Conservation (phyloP, 2,329 filamentous ascomycete genomes). For the Pseudopithomyces chartarum region DNA sequence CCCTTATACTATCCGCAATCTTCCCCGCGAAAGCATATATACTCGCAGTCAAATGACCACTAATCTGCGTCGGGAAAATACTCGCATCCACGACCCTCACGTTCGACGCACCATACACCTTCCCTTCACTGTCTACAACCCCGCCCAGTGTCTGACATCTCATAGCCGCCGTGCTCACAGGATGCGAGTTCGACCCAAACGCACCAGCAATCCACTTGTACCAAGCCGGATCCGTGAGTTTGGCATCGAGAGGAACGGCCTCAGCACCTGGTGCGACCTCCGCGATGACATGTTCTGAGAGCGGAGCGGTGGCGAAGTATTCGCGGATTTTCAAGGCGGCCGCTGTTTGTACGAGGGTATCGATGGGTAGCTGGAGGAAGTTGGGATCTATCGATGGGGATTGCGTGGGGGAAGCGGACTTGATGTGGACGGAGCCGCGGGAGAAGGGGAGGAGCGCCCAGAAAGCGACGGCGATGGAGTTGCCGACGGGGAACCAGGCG, state of each 20-base stretch:
- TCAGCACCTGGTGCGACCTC: slow-evolving; percentile 29
- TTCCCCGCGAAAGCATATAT: slow-evolving; percentile 46
- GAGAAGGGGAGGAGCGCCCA: slow-evolving; percentile 47
- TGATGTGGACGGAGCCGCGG: slow-evolving; percentile 41
- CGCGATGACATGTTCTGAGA: slow-evolving; percentile 22
- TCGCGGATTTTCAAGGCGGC: slow-evolving; percentile 39
- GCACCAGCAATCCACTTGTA: slow-evolving; percentile 25
- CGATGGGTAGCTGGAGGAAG: slow-evolving; percentile 49
- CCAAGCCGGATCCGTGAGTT: slow-evolving; percentile 24
- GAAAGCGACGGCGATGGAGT: slow-evolving; percentile 42
- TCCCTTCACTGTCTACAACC: slow-evolving; percentile 38
- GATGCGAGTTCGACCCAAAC: slow-evolving; percentile 38
- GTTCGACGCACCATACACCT: slow-evolving; percentile 41
- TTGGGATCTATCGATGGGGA: slow-evolving; percentile 49
- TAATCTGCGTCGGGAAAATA: slow-evolving; percentile 39
- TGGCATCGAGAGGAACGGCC: slow-evolving; percentile 24
- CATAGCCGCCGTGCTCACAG: slow-evolving; percentile 43
- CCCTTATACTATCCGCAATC: slow-evolving; percentile 32
- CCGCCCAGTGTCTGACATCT: slow-evolving; percentile 36
- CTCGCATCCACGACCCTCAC: slow-evolving; percentile 47
- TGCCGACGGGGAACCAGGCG: slow-evolving; percentile 44
- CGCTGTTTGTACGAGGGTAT: slow-evolving; percentile 41
- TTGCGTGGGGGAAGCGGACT: slow-evolving; percentile 34
- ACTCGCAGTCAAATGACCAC: slow-evolving; percentile 42
- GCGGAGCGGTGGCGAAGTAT: slow-evolving; percentile 32